phyloP scores from a whole-genome alignment of 129 eudicot species.

The Gnaphalium uliginosum region DNA sequence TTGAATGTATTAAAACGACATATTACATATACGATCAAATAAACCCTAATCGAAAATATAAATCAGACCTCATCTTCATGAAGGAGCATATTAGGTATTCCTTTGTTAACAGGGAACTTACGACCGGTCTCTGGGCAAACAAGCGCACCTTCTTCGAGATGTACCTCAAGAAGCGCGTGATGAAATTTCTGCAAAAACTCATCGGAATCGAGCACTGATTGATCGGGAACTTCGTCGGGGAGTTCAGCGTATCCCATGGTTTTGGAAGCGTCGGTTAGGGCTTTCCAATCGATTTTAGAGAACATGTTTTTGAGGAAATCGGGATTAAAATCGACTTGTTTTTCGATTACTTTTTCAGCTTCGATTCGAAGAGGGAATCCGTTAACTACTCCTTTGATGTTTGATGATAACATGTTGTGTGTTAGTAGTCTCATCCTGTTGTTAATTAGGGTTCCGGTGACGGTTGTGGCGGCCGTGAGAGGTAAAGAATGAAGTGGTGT shows the following conservation, averaged over 20 bases:
- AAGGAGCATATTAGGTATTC: conserved; percentile 94
- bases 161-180: conserved; percentile 87
- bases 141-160: conserved; percentile 90
- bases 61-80: conserved; percentile 90
- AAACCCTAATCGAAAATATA: not conserved
- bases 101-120: conserved; percentile 76
- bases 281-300: conserved; percentile 74
- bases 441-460: not conserved
- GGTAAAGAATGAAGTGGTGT: not conserved
- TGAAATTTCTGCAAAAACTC: conserved; percentile 75
- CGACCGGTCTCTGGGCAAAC: conserved; percentile 95
- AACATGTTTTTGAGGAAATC: conserved; percentile 89
- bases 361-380: conserved; percentile 82
- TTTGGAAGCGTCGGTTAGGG: conserved; percentile 67
- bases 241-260: conserved; percentile 72
- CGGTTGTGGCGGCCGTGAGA: not conserved
- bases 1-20: not conserved
- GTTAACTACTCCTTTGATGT: conserved; percentile 82
- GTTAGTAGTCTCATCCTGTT: conserved; percentile 74
- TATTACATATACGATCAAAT: not conserved
- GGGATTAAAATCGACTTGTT: conserved; percentile 62
- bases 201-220: conserved; percentile 57
- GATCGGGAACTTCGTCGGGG: conserved; percentile 63
- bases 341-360: conserved; percentile 51
- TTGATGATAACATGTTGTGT: conserved; percentile 91